Conservation (phyloP, 257 asterid species). For the Przewalskia tangutica region DNA sequence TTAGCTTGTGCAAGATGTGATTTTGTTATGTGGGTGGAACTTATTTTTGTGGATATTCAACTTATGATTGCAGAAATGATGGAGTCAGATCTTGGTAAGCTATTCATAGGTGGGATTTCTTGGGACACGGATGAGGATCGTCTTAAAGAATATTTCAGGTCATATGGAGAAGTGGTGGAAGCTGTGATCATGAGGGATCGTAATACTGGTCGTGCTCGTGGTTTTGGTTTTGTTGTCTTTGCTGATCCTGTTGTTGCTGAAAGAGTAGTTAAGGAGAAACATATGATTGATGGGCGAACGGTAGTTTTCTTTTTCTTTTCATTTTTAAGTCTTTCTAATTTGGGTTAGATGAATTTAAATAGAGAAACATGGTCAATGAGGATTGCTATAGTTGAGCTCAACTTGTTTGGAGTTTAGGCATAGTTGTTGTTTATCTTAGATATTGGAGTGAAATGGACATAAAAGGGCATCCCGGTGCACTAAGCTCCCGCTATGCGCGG, state of each 20-base stretch:
- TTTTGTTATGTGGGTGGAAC: background rate
- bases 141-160: slow-evolving; percentile 55
- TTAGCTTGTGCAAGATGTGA: background rate
- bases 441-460: background rate
- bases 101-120: slow-evolving; percentile 87
- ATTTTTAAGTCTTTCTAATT: background rate
- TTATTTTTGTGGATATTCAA: slow-evolving; percentile 3
- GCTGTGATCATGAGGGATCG: slow-evolving; percentile 88
- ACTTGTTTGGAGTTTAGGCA: background rate
- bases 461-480: too few relatives aligned
- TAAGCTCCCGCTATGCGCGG: too few relatives aligned
- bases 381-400: background rate
- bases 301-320: slow-evolving; percentile 26
- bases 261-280: slow-evolving; percentile 73
- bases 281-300: slow-evolving; percentile 62
- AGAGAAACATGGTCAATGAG: background rate
- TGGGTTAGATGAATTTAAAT: background rate
- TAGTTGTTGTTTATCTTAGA: background rate
- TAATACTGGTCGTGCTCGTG: slow-evolving; percentile 77
- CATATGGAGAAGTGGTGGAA: slow-evolving; percentile 67
- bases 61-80: slow-evolving; percentile 41
- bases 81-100: slow-evolving; percentile 81
- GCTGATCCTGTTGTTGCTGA: slow-evolving; percentile 65
- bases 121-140: slow-evolving; percentile 93
- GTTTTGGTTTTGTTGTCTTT: slow-evolving; percentile 76